Evolutionary conservation across 192 early-diverging fungal species (phyloP).

Genomic region (Backusella sp.): DNA sequence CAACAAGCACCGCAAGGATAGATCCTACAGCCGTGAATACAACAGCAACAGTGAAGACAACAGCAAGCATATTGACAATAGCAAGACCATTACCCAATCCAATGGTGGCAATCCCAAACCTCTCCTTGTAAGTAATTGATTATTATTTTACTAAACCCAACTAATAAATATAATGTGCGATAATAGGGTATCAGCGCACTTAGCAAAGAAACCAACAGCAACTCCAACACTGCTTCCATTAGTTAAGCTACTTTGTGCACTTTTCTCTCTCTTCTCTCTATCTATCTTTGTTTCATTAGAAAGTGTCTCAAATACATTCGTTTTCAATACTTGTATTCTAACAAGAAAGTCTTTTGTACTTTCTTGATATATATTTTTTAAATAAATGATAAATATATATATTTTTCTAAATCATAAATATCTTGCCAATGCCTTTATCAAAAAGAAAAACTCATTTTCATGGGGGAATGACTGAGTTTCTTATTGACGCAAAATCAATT

Average conservation of each 20-base stretch:
- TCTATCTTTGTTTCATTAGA: background rate
- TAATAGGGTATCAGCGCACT: background rate
- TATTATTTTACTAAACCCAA: background rate
- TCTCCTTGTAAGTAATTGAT: background rate
- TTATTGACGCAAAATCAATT: background rate
- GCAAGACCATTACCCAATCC: background rate
- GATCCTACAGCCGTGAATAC: background rate
- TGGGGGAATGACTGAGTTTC: background rate
- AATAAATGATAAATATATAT: background rate
- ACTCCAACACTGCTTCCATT: background rate
- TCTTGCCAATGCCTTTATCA: background rate
- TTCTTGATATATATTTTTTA: background rate
- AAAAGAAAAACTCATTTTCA: background rate
- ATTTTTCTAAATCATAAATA: background rate
- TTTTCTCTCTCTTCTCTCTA: no score
- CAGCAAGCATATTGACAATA: background rate
- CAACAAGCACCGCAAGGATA: background rate
- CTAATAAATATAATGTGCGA: background rate
- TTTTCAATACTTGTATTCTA: background rate
- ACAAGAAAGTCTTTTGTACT: background rate
- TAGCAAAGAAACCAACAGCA: background rate
- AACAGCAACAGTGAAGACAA: background rate
- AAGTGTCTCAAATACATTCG: conserved; percentile 4
- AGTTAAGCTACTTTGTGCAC: background rate
- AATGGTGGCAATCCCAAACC: background rate